Conservation (phyloP, 495 filamentous ascomycete species). For the Trichoderma virens region DNA sequence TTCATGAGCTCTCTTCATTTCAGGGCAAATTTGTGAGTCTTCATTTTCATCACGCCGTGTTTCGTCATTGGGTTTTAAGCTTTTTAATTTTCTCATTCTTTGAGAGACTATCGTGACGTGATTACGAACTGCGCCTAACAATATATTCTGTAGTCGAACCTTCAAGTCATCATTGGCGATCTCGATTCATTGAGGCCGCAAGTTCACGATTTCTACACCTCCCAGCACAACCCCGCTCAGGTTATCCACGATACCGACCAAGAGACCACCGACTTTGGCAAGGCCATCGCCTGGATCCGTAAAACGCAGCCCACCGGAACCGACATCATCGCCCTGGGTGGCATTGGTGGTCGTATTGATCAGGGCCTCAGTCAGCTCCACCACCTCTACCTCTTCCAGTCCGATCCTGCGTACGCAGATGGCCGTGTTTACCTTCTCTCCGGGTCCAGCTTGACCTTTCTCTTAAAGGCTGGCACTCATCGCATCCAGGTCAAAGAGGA, state of each 20-base stretch:
- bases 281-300: constrained; percentile 48
- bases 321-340: constrained; percentile 66
- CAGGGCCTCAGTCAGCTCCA: constrained; percentile 85
- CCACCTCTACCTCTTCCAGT: constrained; percentile 58
- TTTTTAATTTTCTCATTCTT: background rate
- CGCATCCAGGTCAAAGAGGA: constrained; percentile 52
- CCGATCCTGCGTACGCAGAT: constrained; percentile 32
- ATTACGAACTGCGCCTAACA: constrained; percentile 18
- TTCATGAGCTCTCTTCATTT: constrained; percentile 46
- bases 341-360: constrained; percentile 82
- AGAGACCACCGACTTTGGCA: constrained; percentile 67
- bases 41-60: background rate
- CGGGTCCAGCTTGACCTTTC: constrained; percentile 68
- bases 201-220: constrained; percentile 52
- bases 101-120: constrained; percentile 4
- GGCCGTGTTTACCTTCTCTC: constrained; percentile 63
- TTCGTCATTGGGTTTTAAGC: background rate
- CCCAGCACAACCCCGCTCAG: constrained; percentile 32
- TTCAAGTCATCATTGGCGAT: constrained; percentile 73
- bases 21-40: constrained; percentile 11
- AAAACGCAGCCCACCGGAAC: constrained; percentile 17
- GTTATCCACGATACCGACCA: constrained; percentile 67
- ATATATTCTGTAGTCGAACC: constrained; percentile 35
- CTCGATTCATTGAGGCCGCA: constrained; percentile 68
- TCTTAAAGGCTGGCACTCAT: constrained; percentile 62